These are phyloP conservation scores for Silybum marianum DNA, from an alignment of 129 eudicot species.

Conservation along the genomic window DNA sequence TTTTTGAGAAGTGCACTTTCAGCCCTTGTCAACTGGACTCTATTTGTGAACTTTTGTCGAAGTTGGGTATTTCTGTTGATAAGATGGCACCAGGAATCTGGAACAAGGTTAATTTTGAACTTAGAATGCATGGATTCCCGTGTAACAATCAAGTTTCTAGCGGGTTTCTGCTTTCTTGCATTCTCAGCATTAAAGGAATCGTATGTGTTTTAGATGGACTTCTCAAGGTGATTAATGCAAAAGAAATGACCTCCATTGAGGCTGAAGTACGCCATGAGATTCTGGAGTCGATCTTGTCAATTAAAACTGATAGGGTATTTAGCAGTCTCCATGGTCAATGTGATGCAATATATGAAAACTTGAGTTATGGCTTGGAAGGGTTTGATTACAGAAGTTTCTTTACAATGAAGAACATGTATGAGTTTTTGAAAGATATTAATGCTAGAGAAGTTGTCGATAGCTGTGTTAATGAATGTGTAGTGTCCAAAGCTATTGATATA, in stretches of 20 bases:
- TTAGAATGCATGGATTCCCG: constrained; percentile 87
- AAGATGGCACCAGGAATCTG: constrained; percentile 61
- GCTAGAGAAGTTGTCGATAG: constrained; percentile 40
- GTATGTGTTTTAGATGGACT: constrained; percentile 54
- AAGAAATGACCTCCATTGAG: constrained; percentile 41
- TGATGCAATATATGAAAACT: constrained; percentile 52
- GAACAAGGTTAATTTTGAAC: constrained; percentile 63
- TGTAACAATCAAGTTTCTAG: constrained; percentile 54
- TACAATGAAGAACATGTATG: constrained; percentile 68
- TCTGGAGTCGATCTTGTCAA: constrained; percentile 56
- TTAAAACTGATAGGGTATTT: constrained; percentile 70
- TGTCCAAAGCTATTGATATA: constrained; percentile 60
- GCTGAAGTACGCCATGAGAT: constrained; percentile 51
- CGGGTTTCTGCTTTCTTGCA: constrained; percentile 73
- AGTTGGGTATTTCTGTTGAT: constrained; percentile 48
- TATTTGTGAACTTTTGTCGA: constrained; percentile 52
- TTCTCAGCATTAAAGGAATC: constrained; percentile 66
- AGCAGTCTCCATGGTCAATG: constrained; percentile 60
- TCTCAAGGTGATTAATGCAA: constrained; percentile 41
- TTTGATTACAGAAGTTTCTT: constrained; percentile 66
- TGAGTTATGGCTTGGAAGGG: constrained; percentile 52
- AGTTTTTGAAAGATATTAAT: constrained; percentile 47
- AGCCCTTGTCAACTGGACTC: constrained; percentile 49
- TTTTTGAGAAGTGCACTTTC: constrained; percentile 48
- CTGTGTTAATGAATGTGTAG: constrained; percentile 52